Percentiles rank a stretch among this genome's conserved stretches.
Conservation (phyloP, 2,329 filamentous ascomycete species). For the Thelonectria rubi region DNA sequence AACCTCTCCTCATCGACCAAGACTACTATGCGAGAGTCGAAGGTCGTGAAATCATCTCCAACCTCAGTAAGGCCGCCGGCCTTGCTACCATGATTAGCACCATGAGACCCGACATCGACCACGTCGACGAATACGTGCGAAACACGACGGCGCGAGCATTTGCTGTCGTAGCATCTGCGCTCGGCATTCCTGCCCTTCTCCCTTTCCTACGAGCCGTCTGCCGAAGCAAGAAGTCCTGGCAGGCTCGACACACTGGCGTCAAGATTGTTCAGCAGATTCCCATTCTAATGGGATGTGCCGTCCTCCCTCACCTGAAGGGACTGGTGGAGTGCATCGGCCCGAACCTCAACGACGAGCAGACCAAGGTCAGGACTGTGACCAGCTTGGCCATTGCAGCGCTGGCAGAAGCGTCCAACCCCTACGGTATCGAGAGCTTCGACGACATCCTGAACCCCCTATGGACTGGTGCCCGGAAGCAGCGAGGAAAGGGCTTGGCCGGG, state of each 20-base stretch:
- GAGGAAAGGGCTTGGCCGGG: slow-evolving; percentile 93
- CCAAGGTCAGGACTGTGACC: slow-evolving; percentile 96
- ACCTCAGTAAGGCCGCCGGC: slow-evolving; percentile 94
- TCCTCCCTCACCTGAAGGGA: slow-evolving; percentile 93
- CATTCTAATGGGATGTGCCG: slow-evolving; percentile 97
- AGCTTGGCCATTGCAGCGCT: slow-evolving; percentile 93
- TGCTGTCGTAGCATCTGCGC: slow-evolving; percentile 93
- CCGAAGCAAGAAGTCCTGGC: slow-evolving; percentile 98
- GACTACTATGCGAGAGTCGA: slow-evolving; percentile 99
- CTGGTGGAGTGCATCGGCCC: slow-evolving; percentile 96
- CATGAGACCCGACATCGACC: slow-evolving; percentile 98
- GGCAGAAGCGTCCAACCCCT: slow-evolving; percentile 95
- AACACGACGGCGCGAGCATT: slow-evolving; percentile 98
- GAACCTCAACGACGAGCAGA: slow-evolving; percentile 96
- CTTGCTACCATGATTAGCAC: slow-evolving; percentile 99
- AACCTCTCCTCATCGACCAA: slow-evolving; percentile 98
- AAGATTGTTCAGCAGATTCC: slow-evolving; percentile 99
- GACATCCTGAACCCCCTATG: slow-evolving; percentile 96
- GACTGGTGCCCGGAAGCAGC: slow-evolving; percentile 95
- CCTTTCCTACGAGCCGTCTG: slow-evolving; percentile 96
- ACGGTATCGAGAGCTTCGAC: slow-evolving; percentile 99
- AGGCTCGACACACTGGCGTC: slow-evolving; percentile 95
- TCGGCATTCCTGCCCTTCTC: slow-evolving; percentile 93
- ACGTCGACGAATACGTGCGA: slow-evolving; percentile 96
- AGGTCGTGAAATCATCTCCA: slow-evolving; percentile 98